A percentile compares a stretch with the other conserved stretches of the same genome.
Evolutionary conservation across 345 rosid genomes (phyloP).

Genomic region (Camelina hispida): DNA sequence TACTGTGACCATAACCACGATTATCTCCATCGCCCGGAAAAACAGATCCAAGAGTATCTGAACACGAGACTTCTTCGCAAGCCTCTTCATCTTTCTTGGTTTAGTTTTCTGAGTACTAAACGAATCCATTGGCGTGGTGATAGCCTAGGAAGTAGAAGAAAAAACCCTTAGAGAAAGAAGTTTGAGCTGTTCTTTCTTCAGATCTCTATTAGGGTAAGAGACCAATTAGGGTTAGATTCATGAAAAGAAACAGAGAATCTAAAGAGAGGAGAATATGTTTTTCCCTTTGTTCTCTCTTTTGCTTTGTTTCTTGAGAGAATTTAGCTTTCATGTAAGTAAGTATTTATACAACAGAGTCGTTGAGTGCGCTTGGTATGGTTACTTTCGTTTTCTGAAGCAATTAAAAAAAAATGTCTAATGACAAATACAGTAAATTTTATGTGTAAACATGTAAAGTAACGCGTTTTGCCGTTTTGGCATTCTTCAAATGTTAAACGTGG

Average conservation of each 20-base stretch:
- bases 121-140: conserved; percentile 61
- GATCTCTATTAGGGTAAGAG: conserved; percentile 29
- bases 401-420: neutral
- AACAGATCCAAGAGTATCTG: conserved; percentile 52
- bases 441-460: neutral
- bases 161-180: neutral
- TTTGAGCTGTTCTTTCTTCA: neutral
- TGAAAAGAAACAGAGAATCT: conserved; percentile 36
- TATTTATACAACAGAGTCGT: conserved; percentile 19
- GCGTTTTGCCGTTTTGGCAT: neutral
- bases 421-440: neutral
- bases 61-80: conserved; percentile 51
- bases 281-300: conserved; percentile 27
- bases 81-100: conserved; percentile 56
- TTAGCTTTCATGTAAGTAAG: conserved; percentile 30
- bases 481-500: conserved; percentile 25
- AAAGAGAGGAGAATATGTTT: conserved; percentile 23
- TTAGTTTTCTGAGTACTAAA: conserved; percentile 50
- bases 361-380: conserved; percentile 27
- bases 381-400: neutral
- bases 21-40: conserved; percentile 59
- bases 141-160: neutral
- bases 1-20: conserved; percentile 53
- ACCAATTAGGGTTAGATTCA: conserved; percentile 18
- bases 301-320: conserved; percentile 37